These are phyloP conservation scores for Fonsecaea pugnacius DNA, from an alignment of 2,329 filamentous ascomycete species.

Conservation along the genomic window DNA sequence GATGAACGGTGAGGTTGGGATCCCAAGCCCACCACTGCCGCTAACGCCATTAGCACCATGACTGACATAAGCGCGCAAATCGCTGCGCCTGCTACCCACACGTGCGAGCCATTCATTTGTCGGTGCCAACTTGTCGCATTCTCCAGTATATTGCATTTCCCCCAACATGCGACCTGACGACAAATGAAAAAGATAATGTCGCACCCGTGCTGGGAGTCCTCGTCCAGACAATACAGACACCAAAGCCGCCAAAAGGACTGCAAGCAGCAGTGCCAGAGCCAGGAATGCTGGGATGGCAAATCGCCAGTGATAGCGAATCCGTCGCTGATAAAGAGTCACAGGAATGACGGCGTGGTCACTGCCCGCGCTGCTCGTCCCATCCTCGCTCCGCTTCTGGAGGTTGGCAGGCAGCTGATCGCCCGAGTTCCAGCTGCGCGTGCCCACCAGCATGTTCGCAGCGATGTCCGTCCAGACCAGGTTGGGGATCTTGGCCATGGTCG, in stretches of 20 bases:
- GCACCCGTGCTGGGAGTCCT: conserved; percentile 22
- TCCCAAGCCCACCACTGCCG: neutral
- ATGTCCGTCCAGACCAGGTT: conserved; percentile 55
- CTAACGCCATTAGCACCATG: conserved; percentile 3
- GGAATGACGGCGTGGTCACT: conserved; percentile 24
- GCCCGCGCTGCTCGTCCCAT: conserved; percentile 10
- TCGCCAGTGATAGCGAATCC: conserved; percentile 42
- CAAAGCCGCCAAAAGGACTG: conserved; percentile 44
- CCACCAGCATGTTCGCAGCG: conserved; percentile 50
- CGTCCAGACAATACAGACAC: conserved; percentile 44
- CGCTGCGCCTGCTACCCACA: conserved; percentile 22
- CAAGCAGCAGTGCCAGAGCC: conserved; percentile 45
- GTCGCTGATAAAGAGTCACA: conserved; percentile 39
- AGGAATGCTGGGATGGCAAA: conserved; percentile 45
- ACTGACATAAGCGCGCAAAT: conserved; percentile 13
- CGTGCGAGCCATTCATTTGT: conserved; percentile 29
- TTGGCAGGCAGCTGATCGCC: conserved; percentile 18
- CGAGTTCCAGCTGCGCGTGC: conserved; percentile 41
- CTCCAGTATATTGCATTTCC: conserved; percentile 22
- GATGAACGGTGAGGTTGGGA: conserved; percentile 13
- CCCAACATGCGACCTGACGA: conserved; percentile 25
- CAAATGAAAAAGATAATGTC: conserved; percentile 30
- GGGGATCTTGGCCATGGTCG: conserved; percentile 44
- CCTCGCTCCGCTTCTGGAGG: conserved; percentile 26
- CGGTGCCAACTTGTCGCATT: conserved; percentile 25